Evolutionary conservation across 768 basidiomycete species (phyloP).

Genomic region (Pulveroboletus sp.): DNA sequence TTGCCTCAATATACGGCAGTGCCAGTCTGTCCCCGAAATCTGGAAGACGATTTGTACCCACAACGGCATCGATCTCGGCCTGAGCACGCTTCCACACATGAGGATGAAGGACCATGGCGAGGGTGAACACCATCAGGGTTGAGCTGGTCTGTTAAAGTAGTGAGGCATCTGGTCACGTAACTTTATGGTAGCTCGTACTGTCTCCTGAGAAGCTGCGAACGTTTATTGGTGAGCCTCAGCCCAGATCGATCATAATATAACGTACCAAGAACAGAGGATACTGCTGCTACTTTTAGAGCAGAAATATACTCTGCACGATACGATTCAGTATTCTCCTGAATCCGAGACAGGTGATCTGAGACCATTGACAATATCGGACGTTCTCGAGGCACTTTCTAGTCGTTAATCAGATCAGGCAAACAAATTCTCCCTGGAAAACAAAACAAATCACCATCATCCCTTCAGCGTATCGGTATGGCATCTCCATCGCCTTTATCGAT

Average conservation of each 20-base stretch:
- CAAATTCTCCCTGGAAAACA: not conserved
- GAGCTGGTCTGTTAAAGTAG: not conserved
- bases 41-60: conserved; percentile 22
- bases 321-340: not conserved
- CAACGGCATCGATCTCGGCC: conserved; percentile 24
- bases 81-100: conserved; percentile 7
- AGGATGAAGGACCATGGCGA: conserved; percentile 1
- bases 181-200: not conserved
- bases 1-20: conserved; percentile 1
- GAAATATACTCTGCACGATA: not conserved
- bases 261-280: conserved; percentile 4
- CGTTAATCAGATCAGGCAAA: not conserved
- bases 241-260: not conserved
- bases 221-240: not conserved
- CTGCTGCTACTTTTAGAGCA: conserved; percentile 1
- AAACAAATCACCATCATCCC: conserved; percentile 1
- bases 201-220: not conserved
- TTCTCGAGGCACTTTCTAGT: not conserved
- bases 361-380: not conserved
- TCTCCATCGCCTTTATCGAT: not conserved
- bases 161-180: conserved; percentile 1
- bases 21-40: conserved; percentile 18
- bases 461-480: conserved; percentile 6
- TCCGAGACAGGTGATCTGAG: not conserved
- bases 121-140: not conserved